phyloP scores from a whole-genome alignment of 1,284 basidiomycete genomes.

The Austroboletus olivaceoglutinosus region DNA sequence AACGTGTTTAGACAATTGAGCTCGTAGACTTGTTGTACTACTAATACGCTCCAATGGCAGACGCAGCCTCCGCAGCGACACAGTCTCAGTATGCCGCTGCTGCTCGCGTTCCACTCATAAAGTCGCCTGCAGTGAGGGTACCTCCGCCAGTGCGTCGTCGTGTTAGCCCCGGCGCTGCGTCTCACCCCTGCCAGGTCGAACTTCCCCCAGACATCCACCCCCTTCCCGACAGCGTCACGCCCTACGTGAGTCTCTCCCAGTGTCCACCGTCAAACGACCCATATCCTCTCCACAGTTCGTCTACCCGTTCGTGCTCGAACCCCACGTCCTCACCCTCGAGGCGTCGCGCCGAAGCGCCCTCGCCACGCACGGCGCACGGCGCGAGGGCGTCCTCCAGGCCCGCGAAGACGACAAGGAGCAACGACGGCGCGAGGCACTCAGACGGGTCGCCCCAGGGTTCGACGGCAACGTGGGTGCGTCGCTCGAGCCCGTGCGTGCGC shows the following conservation, averaged over 20 bases:
- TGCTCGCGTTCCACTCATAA: conserved; percentile 78
- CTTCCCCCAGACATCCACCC: conserved; percentile 90
- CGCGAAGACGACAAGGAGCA: conserved; percentile 78
- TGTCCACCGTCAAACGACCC: not conserved
- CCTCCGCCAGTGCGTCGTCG: conserved; percentile 37
- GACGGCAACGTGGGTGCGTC: conserved; percentile 52
- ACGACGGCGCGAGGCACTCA: conserved; percentile 71
- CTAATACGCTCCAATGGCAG: conserved; percentile 10
- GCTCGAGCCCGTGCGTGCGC: conserved; percentile 51
- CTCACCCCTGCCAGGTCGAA: conserved; percentile 54
- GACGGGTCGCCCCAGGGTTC: conserved; percentile 73
- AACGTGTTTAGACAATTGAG: conserved; percentile 65
- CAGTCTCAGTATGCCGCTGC: conserved; percentile 71
- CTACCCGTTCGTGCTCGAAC: conserved; percentile 89
- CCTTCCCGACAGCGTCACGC: conserved; percentile 81
- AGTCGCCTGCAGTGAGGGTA: conserved; percentile 86
- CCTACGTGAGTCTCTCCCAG: conserved; percentile 69
- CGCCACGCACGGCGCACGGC: conserved; percentile 59
- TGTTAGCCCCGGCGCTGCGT: conserved; percentile 53
- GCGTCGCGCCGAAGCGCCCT: conserved; percentile 66
- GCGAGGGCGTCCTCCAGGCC: conserved; percentile 66
- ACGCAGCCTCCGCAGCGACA: conserved; percentile 4
- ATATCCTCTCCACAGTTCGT: conserved; percentile 63
- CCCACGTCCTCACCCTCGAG: conserved; percentile 74
- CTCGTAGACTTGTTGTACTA: conserved; percentile 12